A percentile compares a stretch with the other conserved stretches of the same genome.
Conservation (phyloP, 2,329 filamentous ascomycete species). For the Ascochyta lentis region DNA sequence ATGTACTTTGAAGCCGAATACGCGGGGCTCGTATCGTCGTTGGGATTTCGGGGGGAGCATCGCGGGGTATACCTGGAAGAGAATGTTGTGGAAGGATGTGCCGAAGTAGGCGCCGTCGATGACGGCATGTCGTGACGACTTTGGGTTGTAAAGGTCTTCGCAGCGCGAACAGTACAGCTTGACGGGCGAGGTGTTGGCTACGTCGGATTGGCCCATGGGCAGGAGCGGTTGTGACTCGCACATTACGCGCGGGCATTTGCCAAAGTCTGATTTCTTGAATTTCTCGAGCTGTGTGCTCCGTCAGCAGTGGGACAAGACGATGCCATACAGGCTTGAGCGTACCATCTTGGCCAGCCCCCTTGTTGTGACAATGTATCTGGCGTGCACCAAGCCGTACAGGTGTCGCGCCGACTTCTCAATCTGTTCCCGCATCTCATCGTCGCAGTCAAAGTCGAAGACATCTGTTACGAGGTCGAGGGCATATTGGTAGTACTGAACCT, state of each 20-base stretch:
- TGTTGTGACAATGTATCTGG: constrained; percentile 95
- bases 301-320: constrained; percentile 11
- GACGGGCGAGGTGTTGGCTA: constrained; percentile 85
- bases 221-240: constrained; percentile 92
- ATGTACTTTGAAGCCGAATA: constrained; percentile 96
- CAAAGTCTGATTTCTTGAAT: constrained; percentile 97
- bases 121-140: constrained; percentile 90
- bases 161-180: constrained; percentile 97
- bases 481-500: constrained; percentile 99
- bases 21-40: constrained; percentile 84
- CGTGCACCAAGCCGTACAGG: constrained; percentile 94
- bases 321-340: constrained; percentile 24
- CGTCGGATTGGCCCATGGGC: constrained; percentile 91
- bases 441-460: constrained; percentile 97
- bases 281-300: constrained; percentile 81
- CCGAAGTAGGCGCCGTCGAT: constrained; percentile 99
- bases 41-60: constrained; percentile 85
- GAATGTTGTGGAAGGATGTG: constrained; percentile 97
- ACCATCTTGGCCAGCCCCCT: constrained; percentile 96
- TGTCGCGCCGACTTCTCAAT: constrained; percentile 98
- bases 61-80: constrained; percentile 96
- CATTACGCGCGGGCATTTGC: constrained; percentile 95
- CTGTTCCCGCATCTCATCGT: constrained; percentile 96
- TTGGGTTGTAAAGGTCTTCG: constrained; percentile 98
- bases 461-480: constrained; percentile 96